Conservation (phyloP, 129 eudicot genomes). For the Tanacetum coccineum region DNA sequence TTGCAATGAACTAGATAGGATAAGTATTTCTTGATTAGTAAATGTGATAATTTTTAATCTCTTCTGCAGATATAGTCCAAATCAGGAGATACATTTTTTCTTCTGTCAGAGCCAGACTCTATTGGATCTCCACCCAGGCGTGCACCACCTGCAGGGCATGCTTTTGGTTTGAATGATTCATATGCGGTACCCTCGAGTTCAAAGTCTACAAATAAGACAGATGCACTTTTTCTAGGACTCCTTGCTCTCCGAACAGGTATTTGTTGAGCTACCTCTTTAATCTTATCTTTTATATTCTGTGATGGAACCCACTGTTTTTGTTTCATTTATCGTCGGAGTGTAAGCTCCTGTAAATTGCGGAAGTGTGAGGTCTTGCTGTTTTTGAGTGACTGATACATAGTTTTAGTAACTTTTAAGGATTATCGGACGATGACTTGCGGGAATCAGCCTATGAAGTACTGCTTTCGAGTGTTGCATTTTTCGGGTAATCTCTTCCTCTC, state of each 20-base stretch:
- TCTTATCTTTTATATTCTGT: slow-evolving; percentile 6
- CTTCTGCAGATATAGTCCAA: slow-evolving; percentile 61
- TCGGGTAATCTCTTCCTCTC: slow-evolving; percentile 55
- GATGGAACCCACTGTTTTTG: slow-evolving; percentile 16
- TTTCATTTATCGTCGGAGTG: not conserved
- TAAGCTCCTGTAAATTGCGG: not conserved
- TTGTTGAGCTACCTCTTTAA: slow-evolving; percentile 19
- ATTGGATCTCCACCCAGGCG: slow-evolving; percentile 91
- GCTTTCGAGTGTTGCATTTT: slow-evolving; percentile 67
- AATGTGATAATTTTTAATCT: slow-evolving; percentile 19
- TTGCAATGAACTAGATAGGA: slow-evolving; percentile 23
- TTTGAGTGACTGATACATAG: slow-evolving; percentile 75
- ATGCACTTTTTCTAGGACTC: slow-evolving; percentile 57
- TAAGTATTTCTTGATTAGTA: slow-evolving; percentile 5
- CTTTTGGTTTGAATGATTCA: slow-evolving; percentile 25
- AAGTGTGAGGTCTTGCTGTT: slow-evolving; percentile 21
- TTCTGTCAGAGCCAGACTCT: slow-evolving; percentile 62
- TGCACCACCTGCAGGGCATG: slow-evolving; percentile 56
- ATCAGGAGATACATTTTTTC: slow-evolving; percentile 64
- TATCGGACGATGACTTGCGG: slow-evolving; percentile 94
- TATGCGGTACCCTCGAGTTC: slow-evolving; percentile 29
- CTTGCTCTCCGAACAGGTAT: slow-evolving; percentile 81
- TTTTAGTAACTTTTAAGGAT: slow-evolving; percentile 71
- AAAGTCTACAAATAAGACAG: slow-evolving; percentile 26
- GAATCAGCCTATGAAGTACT: slow-evolving; percentile 89